A percentile compares a stretch with the other conserved stretches of the same genome.
These are phyloP conservation scores for Aspergillus kassunensis DNA, from an alignment of 495 filamentous ascomycete genomes.

Conservation along the genomic window DNA sequence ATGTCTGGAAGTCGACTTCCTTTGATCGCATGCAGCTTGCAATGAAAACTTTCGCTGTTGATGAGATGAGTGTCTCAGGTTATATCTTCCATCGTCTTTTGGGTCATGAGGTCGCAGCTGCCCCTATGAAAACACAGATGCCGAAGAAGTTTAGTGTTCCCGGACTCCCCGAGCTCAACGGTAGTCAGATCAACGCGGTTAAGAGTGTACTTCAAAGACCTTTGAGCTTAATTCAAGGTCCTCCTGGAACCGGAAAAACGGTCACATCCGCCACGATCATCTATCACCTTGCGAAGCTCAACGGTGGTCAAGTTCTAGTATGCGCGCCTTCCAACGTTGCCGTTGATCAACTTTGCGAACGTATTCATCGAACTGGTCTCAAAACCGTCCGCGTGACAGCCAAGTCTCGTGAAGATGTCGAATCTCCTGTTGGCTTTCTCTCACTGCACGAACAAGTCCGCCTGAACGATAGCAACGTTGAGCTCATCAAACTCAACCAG, in stretches of 20 bases:
- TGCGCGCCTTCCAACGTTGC: constrained; percentile 98
- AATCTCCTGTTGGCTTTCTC: constrained; percentile 91
- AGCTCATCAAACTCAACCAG: constrained; percentile 85
- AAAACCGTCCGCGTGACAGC: constrained; percentile 98
- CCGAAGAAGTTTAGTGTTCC: constrained; percentile 97
- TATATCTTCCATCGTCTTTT: constrained; percentile 98
- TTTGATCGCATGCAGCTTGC: constrained; percentile 99
- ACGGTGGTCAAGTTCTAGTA: constrained; percentile 89
- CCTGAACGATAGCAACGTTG: constrained; percentile 93
- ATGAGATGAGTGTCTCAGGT: constrained; percentile 96
- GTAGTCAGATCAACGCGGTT: constrained; percentile 93
- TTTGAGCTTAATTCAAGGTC: constrained; percentile 92
- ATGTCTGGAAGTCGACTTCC: constrained; percentile 99
- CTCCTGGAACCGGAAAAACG: constrained; percentile 96
- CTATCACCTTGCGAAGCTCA: constrained; percentile 94
- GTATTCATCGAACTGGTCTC: constrained; percentile 88
- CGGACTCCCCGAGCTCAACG: constrained; percentile 91
- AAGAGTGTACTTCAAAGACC: constrained; percentile 93
- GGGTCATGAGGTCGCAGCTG: constrained; percentile 92
- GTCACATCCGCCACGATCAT: constrained; percentile 99
- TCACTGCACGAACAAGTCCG: constrained; percentile 96
- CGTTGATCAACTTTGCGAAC: constrained; percentile 96
- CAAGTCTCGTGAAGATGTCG: constrained; percentile 97
- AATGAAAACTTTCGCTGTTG: constrained; percentile 98
- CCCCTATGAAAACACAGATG: constrained; percentile 94